Evolutionary conservation across 2,329 filamentous ascomycete genomes (phyloP).

Genomic region (Colletotrichum musae): DNA sequence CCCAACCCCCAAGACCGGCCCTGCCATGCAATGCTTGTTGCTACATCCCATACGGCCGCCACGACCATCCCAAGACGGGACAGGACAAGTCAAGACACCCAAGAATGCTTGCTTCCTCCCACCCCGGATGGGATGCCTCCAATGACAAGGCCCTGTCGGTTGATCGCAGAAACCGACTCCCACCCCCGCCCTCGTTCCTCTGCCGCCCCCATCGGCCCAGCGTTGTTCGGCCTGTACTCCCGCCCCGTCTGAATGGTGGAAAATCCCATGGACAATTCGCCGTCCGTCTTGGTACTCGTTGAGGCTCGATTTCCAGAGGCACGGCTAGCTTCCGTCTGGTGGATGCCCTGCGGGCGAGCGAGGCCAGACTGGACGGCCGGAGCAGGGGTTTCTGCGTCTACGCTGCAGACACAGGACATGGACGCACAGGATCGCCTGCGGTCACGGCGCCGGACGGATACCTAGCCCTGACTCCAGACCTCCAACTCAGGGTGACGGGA

Average conservation of each 20-base stretch:
- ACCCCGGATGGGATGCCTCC: constrained; percentile 31
- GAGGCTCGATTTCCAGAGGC: constrained; percentile 39
- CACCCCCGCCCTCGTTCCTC: constrained; percentile 30
- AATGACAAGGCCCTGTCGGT: constrained; percentile 30
- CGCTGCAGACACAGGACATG: not conserved
- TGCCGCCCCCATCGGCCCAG: constrained; percentile 35
- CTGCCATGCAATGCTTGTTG: constrained; percentile 23
- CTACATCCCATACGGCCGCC: constrained; percentile 31
- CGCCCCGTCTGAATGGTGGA: constrained; percentile 40
- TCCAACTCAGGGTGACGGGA: constrained; percentile 5
- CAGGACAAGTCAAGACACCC: constrained; percentile 8
- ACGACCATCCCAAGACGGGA: constrained; percentile 10
- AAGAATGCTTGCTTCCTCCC: constrained; percentile 25
- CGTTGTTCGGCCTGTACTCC: constrained; percentile 24
- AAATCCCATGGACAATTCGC: constrained; percentile 41
- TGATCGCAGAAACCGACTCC: constrained; percentile 30
- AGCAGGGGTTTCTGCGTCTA: constrained; percentile 13
- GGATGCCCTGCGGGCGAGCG: constrained; percentile 22
- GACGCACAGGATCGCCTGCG: constrained; percentile 34
- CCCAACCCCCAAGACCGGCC: constrained; percentile 16
- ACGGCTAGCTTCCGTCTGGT: constrained; percentile 24
- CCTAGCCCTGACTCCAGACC: constrained; percentile 10
- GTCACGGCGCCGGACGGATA: constrained; percentile 28
- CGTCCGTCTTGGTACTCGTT: constrained; percentile 41
- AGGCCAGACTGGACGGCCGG: constrained; percentile 17